Base-by-base conservation (phyloP, 345 rosid genomes). In the Eucalyptus tenuipes region DNA sequence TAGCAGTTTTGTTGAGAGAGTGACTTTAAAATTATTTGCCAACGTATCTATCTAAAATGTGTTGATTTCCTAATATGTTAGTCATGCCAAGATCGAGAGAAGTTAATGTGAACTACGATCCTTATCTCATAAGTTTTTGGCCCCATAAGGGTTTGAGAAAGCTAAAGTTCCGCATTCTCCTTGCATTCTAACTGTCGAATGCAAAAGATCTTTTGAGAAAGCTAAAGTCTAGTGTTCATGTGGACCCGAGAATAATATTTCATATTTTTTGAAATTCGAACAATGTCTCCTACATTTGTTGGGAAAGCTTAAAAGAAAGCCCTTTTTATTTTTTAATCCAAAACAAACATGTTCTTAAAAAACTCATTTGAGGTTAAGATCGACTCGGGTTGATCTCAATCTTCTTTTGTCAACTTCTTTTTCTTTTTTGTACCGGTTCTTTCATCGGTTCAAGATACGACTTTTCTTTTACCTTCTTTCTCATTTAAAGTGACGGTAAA, bases 361-460 rank as follows among this genome's bases (percentile, higher is more conserved):
- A 13, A 52, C 4, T 6, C 16, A 27, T 59, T 25, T 18, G 31
- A 27, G 4, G 15, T 59, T 27, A 59, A 59, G 5, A 29, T n/a
- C 17, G 9, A 27, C 17, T 13, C 5, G 2, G 18, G 17, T 29
- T 4, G 40, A 66, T 31, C 31, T 29, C 68, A 59, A 5, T 59
- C 16, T 59, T 27, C 68, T 27, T 59, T 59, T 14, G 15, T 27
- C 3, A 3, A 10, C 3, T 57, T 57, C 0, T 5, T 59, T 12
- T 5, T 59, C 10, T 20, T 59, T 59, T 59, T 1, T 3, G 8
- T 59, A 20, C 1, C 0, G 3, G 2, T 29, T 29, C 18, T 64
- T 64, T n/a, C 5, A 0, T 31, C 3, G 1, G 2, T 13, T 71
- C 6, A 9, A 33, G 7, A 33, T 33, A 18, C 0, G 3, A 37